A percentile compares a stretch with the other conserved stretches of the same genome.
These are phyloP conservation scores for Trichomonas tenax DNA, from an alignment of 208 protist genomes.

Conservation along the genomic window DNA sequence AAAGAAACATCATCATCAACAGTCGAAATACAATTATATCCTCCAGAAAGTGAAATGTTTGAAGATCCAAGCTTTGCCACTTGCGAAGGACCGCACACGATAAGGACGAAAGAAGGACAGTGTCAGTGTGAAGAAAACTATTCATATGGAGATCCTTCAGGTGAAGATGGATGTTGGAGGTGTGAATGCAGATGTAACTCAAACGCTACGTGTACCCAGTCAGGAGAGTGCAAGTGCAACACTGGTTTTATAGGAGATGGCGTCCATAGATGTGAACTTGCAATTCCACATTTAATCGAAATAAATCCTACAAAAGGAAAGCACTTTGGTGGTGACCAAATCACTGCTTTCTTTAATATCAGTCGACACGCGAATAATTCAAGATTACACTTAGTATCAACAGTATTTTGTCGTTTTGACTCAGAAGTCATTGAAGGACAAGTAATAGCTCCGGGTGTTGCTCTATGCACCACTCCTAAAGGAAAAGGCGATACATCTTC, in stretches of 20 bases:
- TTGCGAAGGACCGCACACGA: neutral
- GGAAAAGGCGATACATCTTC: neutral
- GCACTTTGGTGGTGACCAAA: neutral
- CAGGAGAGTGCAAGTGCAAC: neutral
- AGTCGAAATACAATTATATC: neutral
- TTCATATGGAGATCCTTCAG: neutral
- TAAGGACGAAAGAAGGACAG: neutral
- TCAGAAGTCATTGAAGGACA: neutral
- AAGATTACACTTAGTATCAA: neutral
- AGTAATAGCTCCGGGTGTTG: neutral
- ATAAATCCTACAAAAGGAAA: neutral
- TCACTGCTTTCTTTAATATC: neutral
- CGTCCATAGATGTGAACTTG: neutral
- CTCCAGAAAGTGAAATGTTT: neutral
- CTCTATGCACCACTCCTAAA: neutral
- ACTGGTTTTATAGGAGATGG: neutral
- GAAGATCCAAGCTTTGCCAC: neutral
- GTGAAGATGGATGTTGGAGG: neutral
- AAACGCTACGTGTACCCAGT: neutral
- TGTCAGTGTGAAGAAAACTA: neutral
- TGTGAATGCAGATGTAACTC: neutral
- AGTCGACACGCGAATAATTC: neutral
- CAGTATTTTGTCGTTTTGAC: neutral
- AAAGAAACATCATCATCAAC: too few species aligned
- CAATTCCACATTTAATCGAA: neutral